Evolutionary conservation across 2,329 filamentous ascomycete species (phyloP).

Genomic region (Bipolaris gigantea): DNA sequence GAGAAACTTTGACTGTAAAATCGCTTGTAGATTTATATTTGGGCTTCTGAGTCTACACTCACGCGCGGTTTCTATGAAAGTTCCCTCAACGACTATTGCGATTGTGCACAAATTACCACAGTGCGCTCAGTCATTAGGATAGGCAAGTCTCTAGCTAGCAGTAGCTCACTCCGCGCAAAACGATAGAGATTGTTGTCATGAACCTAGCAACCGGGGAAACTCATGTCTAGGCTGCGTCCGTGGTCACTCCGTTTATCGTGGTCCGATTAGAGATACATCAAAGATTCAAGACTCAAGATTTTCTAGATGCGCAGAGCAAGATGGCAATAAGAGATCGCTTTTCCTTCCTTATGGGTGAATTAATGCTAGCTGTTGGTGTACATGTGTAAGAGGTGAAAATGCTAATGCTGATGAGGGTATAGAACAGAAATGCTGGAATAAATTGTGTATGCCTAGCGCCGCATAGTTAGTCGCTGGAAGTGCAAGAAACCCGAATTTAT

Average conservation of each 20-base stretch:
- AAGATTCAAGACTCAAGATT: not conserved
- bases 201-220: not conserved
- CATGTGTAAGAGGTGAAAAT: not conserved
- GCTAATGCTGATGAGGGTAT: slow-evolving; percentile 20
- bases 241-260: not conserved
- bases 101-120: not conserved
- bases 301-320: not conserved
- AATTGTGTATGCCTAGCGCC: slow-evolving; percentile 3
- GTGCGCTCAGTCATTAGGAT: not conserved
- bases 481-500: not conserved
- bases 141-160: not conserved
- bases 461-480: not conserved
- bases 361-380: not conserved
- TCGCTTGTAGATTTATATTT: not conserved
- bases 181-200: not conserved
- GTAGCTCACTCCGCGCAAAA: not conserved
- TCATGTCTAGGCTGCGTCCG: slow-evolving; percentile 1
- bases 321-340: not conserved
- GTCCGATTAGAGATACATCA: not conserved
- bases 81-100: not conserved
- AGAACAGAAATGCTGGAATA: slow-evolving; percentile 13
- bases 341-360: not conserved
- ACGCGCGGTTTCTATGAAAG: not conserved
- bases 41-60: not conserved
- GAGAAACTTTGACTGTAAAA: not conserved